phyloP scores from a whole-genome alignment of 768 basidiomycete species.

The Lentinula lateritia region DNA sequence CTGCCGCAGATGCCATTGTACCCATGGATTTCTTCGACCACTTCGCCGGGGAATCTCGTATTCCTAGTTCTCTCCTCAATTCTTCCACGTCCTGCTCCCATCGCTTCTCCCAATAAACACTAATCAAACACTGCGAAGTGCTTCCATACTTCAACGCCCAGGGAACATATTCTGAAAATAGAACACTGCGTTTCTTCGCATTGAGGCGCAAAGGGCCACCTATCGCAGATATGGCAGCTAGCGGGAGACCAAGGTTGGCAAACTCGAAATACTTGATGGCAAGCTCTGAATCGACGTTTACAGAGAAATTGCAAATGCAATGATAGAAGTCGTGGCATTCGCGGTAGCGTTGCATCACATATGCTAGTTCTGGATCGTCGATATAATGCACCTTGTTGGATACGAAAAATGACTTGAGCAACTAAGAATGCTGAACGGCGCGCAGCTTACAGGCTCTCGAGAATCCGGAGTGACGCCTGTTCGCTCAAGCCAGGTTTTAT shows the following conservation, averaged over 20 bases:
- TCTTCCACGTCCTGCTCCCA: constrained; percentile 84
- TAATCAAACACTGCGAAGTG: constrained; percentile 69
- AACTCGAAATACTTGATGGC: constrained; percentile 95
- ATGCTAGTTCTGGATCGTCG: constrained; percentile 91
- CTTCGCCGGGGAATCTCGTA: constrained; percentile 71
- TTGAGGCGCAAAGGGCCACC: constrained; percentile 77
- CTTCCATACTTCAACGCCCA: constrained; percentile 90
- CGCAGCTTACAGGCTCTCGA: constrained; percentile 62
- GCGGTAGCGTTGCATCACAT: constrained; percentile 96
- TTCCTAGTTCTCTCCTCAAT: constrained; percentile 79
- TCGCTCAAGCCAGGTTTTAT: constrained; percentile 83
- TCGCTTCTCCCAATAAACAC: constrained; percentile 93
- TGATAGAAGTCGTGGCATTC: constrained; percentile 99
- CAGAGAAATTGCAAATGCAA: constrained; percentile 82
- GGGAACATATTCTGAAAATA: constrained; percentile 81
- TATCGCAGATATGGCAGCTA: constrained; percentile 73
- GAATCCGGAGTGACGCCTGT: constrained; percentile 93
- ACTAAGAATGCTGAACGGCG: constrained; percentile 14
- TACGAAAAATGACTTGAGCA: background rate
- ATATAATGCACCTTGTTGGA: constrained; percentile 80
- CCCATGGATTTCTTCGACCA: constrained; percentile 29
- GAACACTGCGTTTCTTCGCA: constrained; percentile 42
- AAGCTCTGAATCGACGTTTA: constrained; percentile 86
- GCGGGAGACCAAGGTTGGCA: constrained; percentile 85
- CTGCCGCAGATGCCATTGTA: background rate